A percentile compares a stretch with the other conserved stretches of the same genome.
Conservation (phyloP, 495 filamentous ascomycete species). For the Glarea lozoyensis region DNA sequence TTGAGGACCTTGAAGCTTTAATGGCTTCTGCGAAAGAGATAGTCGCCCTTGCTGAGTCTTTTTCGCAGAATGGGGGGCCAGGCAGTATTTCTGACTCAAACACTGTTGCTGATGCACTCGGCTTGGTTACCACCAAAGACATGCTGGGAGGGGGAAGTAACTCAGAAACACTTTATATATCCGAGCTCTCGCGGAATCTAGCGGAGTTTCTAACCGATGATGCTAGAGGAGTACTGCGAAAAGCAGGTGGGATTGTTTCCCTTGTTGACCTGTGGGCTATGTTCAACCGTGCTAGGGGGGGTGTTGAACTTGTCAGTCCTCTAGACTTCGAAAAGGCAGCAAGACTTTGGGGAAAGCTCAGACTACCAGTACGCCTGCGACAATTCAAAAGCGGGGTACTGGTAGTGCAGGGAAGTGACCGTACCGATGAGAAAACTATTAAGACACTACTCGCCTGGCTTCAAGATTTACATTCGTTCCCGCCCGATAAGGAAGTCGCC, state of each 20-base stretch:
- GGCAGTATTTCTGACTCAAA: conserved; percentile 69
- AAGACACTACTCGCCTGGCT: conserved; percentile 69
- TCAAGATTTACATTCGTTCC: conserved; percentile 54
- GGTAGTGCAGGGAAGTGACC: conserved; percentile 81
- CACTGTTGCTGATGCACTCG: conserved; percentile 75
- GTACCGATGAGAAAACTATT: conserved; percentile 87
- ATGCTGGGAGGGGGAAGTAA: conserved; percentile 45
- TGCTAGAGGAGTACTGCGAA: conserved; percentile 64
- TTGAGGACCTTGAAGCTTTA: conserved; percentile 92
- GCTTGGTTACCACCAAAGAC: conserved; percentile 88
- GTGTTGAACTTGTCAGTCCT: conserved; percentile 89
- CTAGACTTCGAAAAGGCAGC: conserved; percentile 88
- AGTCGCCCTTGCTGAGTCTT: conserved; percentile 82
- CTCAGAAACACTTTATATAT: conserved; percentile 47
- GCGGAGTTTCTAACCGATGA: conserved; percentile 95
- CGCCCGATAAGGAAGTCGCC: conserved; percentile 50
- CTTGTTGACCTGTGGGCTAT: conserved; percentile 95
- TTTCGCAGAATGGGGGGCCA: conserved; percentile 51
- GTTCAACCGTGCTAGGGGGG: conserved; percentile 91
- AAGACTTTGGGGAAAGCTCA: conserved; percentile 77
- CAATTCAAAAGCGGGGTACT: conserved; percentile 87
- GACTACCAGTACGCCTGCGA: conserved; percentile 75
- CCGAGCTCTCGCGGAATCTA: conserved; percentile 80
- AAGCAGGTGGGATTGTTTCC: conserved; percentile 87
- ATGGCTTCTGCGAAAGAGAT: conserved; percentile 97